A percentile compares a stretch with the other conserved stretches of the same genome.
phyloP scores from a whole-genome alignment of 169 alveolate species.

The Ichthyophthirius multifiliis region DNA sequence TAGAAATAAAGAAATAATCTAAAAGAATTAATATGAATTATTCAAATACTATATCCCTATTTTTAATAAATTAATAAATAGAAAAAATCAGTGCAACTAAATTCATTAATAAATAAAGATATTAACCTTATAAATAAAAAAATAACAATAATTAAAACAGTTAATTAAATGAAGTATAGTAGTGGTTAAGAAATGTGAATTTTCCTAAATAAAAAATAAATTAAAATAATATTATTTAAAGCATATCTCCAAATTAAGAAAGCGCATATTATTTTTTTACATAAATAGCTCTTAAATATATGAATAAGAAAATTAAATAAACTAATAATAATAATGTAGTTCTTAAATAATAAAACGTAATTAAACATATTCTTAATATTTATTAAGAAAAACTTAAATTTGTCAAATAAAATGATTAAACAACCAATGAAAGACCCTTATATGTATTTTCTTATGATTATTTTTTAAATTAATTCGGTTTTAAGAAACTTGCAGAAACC shows the following conservation, averaged over 20 bases:
- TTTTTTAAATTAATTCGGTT: background rate
- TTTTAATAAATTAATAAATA: no score
- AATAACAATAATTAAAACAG: no score
- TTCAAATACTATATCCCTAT: no score
- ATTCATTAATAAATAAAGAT: no score
- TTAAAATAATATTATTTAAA: background rate
- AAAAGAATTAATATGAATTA: no score
- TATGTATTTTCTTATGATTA: conserved; percentile 6
- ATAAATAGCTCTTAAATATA: background rate
- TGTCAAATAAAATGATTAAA: background rate
- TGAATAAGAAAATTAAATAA: background rate
- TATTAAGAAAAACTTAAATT: background rate
- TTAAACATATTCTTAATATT: background rate
- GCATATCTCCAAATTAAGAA: background rate
- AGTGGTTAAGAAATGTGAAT: no score
- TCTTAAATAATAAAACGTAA: background rate
- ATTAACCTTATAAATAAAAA: no score
- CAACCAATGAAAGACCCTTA: background rate
- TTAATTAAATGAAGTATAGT: no score
- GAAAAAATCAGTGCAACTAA: no score
- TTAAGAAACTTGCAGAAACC: background rate
- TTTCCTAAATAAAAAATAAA: background rate
- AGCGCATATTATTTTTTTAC: background rate
- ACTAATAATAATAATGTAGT: background rate
- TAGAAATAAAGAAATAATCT: no score